Evolutionary conservation across 2,329 filamentous ascomycete genomes (phyloP), one percentile per base, ranked within the genome.

Genomic region (Alternaria gansuensis): DNA sequence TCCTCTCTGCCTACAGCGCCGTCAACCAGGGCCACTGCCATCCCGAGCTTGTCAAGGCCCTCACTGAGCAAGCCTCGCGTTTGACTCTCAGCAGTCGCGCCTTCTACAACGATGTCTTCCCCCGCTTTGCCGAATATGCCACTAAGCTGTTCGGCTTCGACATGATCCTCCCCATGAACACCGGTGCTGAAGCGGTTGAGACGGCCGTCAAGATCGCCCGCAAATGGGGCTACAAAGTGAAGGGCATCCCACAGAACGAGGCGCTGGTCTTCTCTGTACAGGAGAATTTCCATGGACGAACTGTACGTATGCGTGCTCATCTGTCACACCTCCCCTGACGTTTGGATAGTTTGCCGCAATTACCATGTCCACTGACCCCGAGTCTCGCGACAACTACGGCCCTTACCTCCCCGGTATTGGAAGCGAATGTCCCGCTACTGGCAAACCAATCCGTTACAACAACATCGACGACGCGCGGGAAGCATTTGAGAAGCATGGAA

Each of bases 11-110:
- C 66, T 99, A 99, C 85, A 96, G 91, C 69, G 95, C 95, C 62
- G 93, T 98, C 76, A 98, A 98, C 83, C 94, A 98, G 81, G 94
- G 94, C 64, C 94, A 99, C 80, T 98, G 94, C 81, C 94, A 99
- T 81, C 95, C 95, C 5, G 93, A 96, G 82, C 88, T 98, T 57
- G 88, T 99, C 76, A 93, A 94, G 79, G 91, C 93, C 13, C 83
- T 99, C 61, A 88, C 88, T 36, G 92, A 97, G 67, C 95, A 99
- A 82, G 95, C 95, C 46, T 87, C 89, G 66, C 90, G 93, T 37
- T 82, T 98, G 74, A 97, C 94, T 0, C 87, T 98, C 67, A 97
- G 92, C 80, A 97, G 93, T 62, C 88, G 94, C 62, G 95, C 95
- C 51, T 99, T 98, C 82, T 90, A 98, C 85, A 99, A 98, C 78